Base-by-base conservation (phyloP, 108 stramenopile genomes). In the Pinguiococcus pyrenoidosus region DNA sequence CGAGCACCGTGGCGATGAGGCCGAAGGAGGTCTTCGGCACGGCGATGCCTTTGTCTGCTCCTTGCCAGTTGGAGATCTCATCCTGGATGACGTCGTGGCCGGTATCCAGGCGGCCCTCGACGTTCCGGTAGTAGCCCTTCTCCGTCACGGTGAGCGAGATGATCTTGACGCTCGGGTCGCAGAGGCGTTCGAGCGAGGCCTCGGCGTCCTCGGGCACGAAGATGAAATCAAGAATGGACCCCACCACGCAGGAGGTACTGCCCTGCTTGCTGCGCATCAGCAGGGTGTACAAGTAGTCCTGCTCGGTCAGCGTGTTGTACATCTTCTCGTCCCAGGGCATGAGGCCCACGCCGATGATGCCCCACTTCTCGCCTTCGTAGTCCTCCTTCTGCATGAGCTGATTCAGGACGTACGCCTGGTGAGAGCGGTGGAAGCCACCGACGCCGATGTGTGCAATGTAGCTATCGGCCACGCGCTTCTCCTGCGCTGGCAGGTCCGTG, bases 371-470 rank as follows among this genome's bases (percentile, higher is more conserved):
- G n/a, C 23, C 29, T 20, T 51, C 35, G 32, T 16, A 8, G 16
- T n/a, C n/a, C 48, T 27, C 38, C 5, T 4, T 52, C 24, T 18
- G 56, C 47, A 37, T 29, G 29, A 52, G 54, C 46, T 65, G 33
- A 28, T 71, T 51, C 46, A 71, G 51, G 49, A 58, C 62, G 41
- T 76, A 66, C 29, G 72, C 69, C 43, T 69, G 51, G 48, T 76
- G 75, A 4, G 59, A 45, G 36, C 75, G 66, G 39, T 71, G 69
- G 53, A 76, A 76, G 17, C 70, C 68, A 14, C 75, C 75, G 2
- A 76, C 72, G 13, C 75, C 75, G 20, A 76, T 16, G 43, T 75
- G 74, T 37, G 64, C 50, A 33, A 75, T 54, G 47, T 26, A 49
- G 46, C 41, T 22, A 39, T 58, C 56, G 36, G 36, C 47, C 16